Conservation (phyloP, 139 green algal species). For the Tetradesmus obliquus region DNA sequence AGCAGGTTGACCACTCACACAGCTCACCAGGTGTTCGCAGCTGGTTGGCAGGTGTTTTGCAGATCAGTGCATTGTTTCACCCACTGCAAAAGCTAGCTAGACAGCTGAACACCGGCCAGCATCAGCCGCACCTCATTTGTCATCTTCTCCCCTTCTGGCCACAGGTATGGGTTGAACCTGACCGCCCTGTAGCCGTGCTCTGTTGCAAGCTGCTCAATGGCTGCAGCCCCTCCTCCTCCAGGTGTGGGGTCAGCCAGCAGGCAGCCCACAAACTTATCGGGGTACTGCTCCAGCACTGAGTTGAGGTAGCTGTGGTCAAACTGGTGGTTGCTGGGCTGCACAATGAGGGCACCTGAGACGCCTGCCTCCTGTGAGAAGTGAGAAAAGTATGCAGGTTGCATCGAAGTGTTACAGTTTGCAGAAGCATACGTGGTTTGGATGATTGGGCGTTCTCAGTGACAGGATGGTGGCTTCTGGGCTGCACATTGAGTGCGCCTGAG, state of each 20-base stretch:
- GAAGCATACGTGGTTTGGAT: too few relatives aligned
- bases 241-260: constrained; percentile 73
- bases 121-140: constrained; percentile 59
- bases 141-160: constrained; percentile 73
- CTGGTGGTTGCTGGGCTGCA: constrained; percentile 75
- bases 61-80: too few relatives aligned
- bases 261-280: constrained; percentile 66
- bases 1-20: too few relatives aligned
- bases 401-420: too few relatives aligned
- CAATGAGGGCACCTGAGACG: constrained; percentile 67
- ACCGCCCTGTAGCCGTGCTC: constrained; percentile 57
- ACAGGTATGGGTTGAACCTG: constrained; percentile 83
- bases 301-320: constrained; percentile 79
- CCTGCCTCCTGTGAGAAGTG: constrained; percentile 33
- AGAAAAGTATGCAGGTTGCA: not conserved
- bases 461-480: not conserved
- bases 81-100: too few relatives aligned
- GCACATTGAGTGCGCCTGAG: not conserved
- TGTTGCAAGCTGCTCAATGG: constrained; percentile 46
- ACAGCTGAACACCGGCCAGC: too few relatives aligned
- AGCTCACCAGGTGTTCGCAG: too few relatives aligned
- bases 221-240: constrained; percentile 40
- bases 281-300: constrained; percentile 55
- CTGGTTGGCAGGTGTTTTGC: too few relatives aligned
- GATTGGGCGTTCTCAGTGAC: too few relatives aligned